phyloP scores from a whole-genome alignment of 768 basidiomycete species.

The Rhodotorula babjevae region DNA sequence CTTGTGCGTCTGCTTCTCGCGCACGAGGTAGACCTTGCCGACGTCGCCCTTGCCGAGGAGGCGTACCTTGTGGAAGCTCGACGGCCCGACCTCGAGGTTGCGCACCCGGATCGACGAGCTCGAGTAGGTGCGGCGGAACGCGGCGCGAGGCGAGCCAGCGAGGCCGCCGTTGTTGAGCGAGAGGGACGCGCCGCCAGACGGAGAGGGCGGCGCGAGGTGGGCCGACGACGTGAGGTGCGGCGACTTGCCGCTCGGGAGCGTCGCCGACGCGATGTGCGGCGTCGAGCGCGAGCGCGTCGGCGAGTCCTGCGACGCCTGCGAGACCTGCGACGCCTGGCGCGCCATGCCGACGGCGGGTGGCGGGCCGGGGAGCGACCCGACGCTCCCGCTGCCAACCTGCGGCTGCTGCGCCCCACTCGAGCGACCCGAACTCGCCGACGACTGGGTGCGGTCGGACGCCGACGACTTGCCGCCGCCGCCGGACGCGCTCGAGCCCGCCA shows the following conservation, averaged over 20 bases:
- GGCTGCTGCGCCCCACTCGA: background rate
- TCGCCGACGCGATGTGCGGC: slow-evolving; percentile 3
- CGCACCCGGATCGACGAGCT: slow-evolving; percentile 84
- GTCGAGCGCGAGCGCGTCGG: slow-evolving; percentile 34
- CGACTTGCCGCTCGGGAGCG: background rate
- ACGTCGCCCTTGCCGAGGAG: slow-evolving; percentile 99
- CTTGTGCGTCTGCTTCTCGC: slow-evolving; percentile 95
- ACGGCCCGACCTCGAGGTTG: slow-evolving; percentile 88
- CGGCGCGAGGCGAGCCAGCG: slow-evolving; percentile 28
- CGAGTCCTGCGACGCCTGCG: slow-evolving; percentile 1
- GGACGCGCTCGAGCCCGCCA: slow-evolving; percentile 4
- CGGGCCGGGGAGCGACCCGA: background rate
- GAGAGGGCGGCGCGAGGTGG: slow-evolving; percentile 26
- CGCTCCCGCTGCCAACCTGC: background rate
- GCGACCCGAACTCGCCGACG: slow-evolving; percentile 6
- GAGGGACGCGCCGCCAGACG: slow-evolving; percentile 8
- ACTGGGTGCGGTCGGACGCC: slow-evolving; percentile 18
- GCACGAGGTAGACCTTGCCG: slow-evolving; percentile 93
- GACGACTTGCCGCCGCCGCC: slow-evolving; percentile 11
- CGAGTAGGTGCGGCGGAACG: slow-evolving; percentile 91
- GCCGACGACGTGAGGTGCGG: slow-evolving; percentile 3
- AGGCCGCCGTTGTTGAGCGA: slow-evolving; percentile 32
- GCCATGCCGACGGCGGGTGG: background rate
- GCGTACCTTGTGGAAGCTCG: slow-evolving; percentile 92
- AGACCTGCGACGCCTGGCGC: background rate